Evolutionary conservation across 495 filamentous ascomycete species (phyloP), one percentile per base, ranked within the genome.

Genomic region (Penicillium canescens): DNA sequence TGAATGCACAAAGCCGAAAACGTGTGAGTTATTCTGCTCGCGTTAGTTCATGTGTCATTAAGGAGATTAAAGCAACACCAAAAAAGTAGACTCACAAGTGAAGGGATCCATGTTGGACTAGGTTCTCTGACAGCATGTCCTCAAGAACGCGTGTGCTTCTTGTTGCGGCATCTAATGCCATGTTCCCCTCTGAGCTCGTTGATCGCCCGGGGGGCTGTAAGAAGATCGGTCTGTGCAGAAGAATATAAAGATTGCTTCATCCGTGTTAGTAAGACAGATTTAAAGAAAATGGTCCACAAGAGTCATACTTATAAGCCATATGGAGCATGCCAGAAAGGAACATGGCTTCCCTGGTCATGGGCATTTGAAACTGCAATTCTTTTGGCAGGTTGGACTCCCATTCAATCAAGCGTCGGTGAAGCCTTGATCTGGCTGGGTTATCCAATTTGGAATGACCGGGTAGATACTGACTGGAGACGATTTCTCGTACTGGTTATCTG

Each of bases 1-100:
- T 78, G 76, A 53, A 78, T 77, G 46, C 76, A 79, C 5, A 79
- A 55, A 7, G 76, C 69, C 24, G 73, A 72, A 50, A 79, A 79
- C 13, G 73, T 64, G 57, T 76, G 76, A 0, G 76, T 78, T 24
- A 76, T 79, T 43, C 74, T 78, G 39, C 1, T 13, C 6, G 20
- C 40, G 42, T 56, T 39, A 55, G 42, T 41, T 13, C 4, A n/a
- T 5, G 13, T 16, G 6, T 8, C 4, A 8, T 14, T 12, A 5
- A 8, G 3, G 2, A 24, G 23, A 24, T 6, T 24, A 24, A 24
- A 26, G 1, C 24, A 26, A 26, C 24, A 7, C 24, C 24, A 7
- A 0, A 31, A 31, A 31, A 14, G n/a, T n/a, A 5, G 48, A 62
- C 69, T 61, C 58, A 74, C 74, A 76, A 44, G 50, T 79, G 76